A percentile compares a stretch with the other conserved stretches of the same genome.
These are phyloP conservation scores for Leptoxyphium fumago DNA, from an alignment of 2,329 filamentous ascomycete genomes.

Conservation along the genomic window DNA sequence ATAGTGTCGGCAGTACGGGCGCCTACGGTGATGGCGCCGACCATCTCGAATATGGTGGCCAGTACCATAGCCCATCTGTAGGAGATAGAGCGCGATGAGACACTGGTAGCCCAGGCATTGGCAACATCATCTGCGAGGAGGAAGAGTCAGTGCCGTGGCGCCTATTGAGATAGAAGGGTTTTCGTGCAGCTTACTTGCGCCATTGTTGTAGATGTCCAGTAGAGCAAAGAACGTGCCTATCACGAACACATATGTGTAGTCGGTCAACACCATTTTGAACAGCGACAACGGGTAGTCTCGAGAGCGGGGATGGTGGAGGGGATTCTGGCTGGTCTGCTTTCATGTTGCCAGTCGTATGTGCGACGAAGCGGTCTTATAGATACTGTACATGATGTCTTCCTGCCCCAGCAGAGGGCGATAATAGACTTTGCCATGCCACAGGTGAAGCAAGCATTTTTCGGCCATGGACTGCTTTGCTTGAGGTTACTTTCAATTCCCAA, in stretches of 20 bases:
- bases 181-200: constrained; percentile 24
- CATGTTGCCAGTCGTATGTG: too few relatives aligned
- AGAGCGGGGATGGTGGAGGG: too few relatives aligned
- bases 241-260: constrained; percentile 50
- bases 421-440: too few relatives aligned
- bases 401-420: too few relatives aligned
- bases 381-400: too few relatives aligned
- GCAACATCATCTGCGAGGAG: constrained; percentile 32
- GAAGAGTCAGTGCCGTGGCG: not conserved
- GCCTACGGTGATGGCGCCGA: constrained; percentile 38
- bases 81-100: constrained; percentile 36
- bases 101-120: constrained; percentile 39
- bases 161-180: too few relatives aligned
- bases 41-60: constrained; percentile 35
- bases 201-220: constrained; percentile 53
- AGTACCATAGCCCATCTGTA: constrained; percentile 38
- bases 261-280: constrained; percentile 26
- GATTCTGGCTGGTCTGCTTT: too few relatives aligned
- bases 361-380: too few relatives aligned
- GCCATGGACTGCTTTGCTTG: too few relatives aligned
- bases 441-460: too few relatives aligned
- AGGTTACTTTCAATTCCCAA: too few relatives aligned
- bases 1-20: constrained; percentile 45
- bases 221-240: constrained; percentile 51
- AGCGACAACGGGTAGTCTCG: too few relatives aligned